These are phyloP conservation scores for Claviceps arundinis DNA, from an alignment of 2,329 filamentous ascomycete genomes.

Conservation along the genomic window DNA sequence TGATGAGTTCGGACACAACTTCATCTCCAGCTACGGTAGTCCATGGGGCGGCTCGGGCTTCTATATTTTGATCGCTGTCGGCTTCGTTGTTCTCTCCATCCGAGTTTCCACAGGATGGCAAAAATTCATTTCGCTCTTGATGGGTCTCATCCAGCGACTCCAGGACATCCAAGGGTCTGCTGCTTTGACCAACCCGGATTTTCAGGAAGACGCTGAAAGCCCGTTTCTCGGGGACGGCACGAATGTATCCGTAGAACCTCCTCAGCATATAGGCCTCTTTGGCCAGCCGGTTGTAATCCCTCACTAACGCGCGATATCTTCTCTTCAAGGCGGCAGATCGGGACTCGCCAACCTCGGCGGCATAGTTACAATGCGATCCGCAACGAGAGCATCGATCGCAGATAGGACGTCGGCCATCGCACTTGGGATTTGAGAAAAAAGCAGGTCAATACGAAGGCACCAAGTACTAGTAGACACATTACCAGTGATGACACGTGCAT, in stretches of 20 bases:
- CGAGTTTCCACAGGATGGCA: conserved; percentile 1
- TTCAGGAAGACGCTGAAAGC: conserved; percentile 1
- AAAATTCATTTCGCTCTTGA: not conserved
- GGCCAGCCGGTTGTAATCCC: not conserved
- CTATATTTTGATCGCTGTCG: not conserved
- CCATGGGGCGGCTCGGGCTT: conserved; percentile 1
- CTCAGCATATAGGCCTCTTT: conserved; percentile 1
- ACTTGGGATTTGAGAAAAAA: not conserved
- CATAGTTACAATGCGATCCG: conserved; percentile 3
- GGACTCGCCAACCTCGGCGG: conserved; percentile 5
- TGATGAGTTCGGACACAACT: conserved; percentile 3
- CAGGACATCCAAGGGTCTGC: conserved; percentile 3
- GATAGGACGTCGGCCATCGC: conserved; percentile 3
- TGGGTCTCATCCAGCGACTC: not conserved
- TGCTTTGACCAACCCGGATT: not conserved
- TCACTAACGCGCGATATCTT: conserved; percentile 1
- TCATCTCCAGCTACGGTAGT: conserved; percentile 1
- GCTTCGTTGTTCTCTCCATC: not conserved
- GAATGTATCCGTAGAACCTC: conserved; percentile 2
- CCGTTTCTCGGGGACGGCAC: conserved; percentile 1
- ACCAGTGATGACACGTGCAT: too few relatives aligned
- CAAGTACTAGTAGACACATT: not conserved
- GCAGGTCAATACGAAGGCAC: not conserved
- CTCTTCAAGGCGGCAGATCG: conserved; percentile 4
- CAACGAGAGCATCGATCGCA: conserved; percentile 4